A percentile compares a stretch with the other conserved stretches of the same genome.
Conservation (phyloP, 2,329 filamentous ascomycete genomes). For the Talaromyces sp. region DNA sequence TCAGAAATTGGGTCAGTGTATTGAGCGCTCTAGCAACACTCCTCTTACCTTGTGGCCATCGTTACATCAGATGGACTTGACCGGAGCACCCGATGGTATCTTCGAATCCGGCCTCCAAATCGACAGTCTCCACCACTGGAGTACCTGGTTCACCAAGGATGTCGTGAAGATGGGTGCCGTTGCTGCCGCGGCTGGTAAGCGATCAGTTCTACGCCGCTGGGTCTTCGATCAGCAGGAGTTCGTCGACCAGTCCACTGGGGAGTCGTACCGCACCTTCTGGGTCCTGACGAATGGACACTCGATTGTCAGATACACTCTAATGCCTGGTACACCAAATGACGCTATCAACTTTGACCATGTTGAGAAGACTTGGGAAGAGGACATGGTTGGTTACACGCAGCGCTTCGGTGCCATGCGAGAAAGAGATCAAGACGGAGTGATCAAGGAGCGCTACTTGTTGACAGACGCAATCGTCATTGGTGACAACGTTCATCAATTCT, state of each 20-base stretch:
- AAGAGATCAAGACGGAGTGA: conserved; percentile 38
- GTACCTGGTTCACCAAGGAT: conserved; percentile 45
- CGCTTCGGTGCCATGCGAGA: conserved; percentile 40
- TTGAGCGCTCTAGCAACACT: conserved; percentile 40
- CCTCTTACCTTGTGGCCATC: conserved; percentile 42
- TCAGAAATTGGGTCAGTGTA: conserved; percentile 44
- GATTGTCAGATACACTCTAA: conserved; percentile 42
- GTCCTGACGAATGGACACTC: conserved; percentile 46
- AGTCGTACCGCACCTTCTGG: conserved; percentile 40
- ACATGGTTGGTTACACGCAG: conserved; percentile 40
- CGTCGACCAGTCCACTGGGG: conserved; percentile 34
- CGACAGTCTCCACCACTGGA: conserved; percentile 46
- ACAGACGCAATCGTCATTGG: conserved; percentile 39
- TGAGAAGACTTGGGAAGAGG: conserved; percentile 46
- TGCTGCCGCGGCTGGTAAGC: conserved; percentile 38
- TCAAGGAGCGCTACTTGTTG: conserved; percentile 43
- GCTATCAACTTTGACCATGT: conserved; percentile 42
- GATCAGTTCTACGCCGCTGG: conserved; percentile 44
- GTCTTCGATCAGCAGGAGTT: conserved; percentile 42
- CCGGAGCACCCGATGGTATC: conserved; percentile 40
- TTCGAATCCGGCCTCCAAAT: conserved; percentile 45
- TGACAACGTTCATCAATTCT: conserved; percentile 44
- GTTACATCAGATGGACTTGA: conserved; percentile 46
- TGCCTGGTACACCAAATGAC: conserved; percentile 34
- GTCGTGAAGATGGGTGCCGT: conserved; percentile 46